These are phyloP conservation scores for Aaosphaeria pasadenensis DNA, from an alignment of 2,329 filamentous ascomycete species.

Conservation along the genomic window DNA sequence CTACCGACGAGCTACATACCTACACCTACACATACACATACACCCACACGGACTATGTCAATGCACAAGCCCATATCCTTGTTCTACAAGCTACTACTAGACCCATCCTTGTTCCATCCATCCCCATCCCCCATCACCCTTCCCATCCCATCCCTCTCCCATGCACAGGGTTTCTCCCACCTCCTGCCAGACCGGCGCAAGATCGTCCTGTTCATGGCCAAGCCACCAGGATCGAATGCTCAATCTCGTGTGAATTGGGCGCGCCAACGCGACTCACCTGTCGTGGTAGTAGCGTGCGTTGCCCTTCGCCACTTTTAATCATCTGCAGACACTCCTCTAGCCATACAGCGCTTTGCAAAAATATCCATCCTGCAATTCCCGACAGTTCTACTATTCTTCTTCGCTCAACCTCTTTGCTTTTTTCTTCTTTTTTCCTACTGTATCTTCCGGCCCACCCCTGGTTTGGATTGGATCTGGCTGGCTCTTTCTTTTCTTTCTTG, in stretches of 20 bases:
- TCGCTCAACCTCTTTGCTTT: constrained; percentile 2
- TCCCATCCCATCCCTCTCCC: not conserved
- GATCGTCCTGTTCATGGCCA: constrained; percentile 25
- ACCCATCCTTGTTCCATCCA: no score
- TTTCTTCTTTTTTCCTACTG: no score
- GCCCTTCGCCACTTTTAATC: constrained; percentile 40
- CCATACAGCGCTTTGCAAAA: constrained; percentile 32
- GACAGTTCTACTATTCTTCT: constrained; percentile 24
- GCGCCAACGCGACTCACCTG: constrained; percentile 21
- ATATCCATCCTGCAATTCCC: constrained; percentile 27
- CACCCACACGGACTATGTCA: no score
- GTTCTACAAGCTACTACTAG: no score
- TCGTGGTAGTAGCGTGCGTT: constrained; percentile 29
- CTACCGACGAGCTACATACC: no score
- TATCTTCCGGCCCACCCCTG: no score
- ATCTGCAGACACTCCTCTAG: constrained; percentile 22
- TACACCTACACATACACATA: no score
- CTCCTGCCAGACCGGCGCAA: constrained; percentile 31
- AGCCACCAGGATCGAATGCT: constrained; percentile 28
- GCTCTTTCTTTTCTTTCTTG: not conserved
- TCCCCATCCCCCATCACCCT: no score
- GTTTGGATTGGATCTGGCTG: no score
- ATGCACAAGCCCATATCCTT: no score
- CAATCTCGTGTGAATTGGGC: constrained; percentile 27
- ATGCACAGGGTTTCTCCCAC: constrained; percentile 18